Evolutionary conservation across 2,329 filamentous ascomycete genomes (phyloP), one percentile per base, ranked within the genome.

Genomic region (Colletotrichum lini): DNA sequence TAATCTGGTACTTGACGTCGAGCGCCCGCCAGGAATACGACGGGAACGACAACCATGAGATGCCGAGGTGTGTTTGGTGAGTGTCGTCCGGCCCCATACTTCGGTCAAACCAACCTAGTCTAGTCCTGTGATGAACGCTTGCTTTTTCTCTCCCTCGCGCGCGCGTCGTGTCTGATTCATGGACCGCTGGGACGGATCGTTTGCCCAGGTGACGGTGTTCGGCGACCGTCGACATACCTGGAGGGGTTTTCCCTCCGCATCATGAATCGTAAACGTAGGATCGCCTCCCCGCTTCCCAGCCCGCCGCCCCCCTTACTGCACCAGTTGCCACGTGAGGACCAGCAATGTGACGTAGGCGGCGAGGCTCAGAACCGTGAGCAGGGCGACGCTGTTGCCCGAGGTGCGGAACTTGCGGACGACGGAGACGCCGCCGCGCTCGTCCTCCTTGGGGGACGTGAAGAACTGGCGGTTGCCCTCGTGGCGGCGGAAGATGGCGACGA

Each of bases 391-490:
- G 76, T 91, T 90, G 35, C 90, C 89, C 73, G 88, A 90, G 23
- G 90, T 92, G 72, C 90, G 86, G 74, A 92, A 92, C 78, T 87
- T 90, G 77, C 80, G 86, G 30, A 83, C 78, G 72, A 84, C 79
- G 16, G 83, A 83, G 52, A 79, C 65, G 58, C 76, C 76, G 50
- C 79, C 82, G 59, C 80, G 79, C 10, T 62, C 63, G 16, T 79
- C 79, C 53, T 78, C 76, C 58, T 73, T 61, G 54, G 66, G 79
- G 67, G 87, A 86, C 72, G 87, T 89, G 82, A 98, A 98, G 84
- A 99, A 98, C 82, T 98, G 96, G 74, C 91, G 90, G 79, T 98
- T 98, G 68, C 96, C 95, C 82, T 98, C 94, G 79, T 95, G 94
- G 65, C 96, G 91, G 69, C 96, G 89, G 82, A 97, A 97, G 65